These are phyloP conservation scores for Pestalotiopsis sp. DNA, from an alignment of 2,329 filamentous ascomycete genomes.

Conservation along the genomic window DNA sequence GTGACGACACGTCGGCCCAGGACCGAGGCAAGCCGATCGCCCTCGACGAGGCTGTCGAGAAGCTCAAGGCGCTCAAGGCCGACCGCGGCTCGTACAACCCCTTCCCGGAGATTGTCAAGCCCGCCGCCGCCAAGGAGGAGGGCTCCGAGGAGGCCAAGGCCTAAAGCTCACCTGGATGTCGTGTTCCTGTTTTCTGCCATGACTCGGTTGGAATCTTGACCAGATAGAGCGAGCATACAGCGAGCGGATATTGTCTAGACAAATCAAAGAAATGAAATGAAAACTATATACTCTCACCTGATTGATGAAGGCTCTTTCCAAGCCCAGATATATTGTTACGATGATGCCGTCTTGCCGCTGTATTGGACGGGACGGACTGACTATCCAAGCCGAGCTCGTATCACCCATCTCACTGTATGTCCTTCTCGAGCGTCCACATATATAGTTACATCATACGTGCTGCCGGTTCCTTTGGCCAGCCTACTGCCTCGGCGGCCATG, in stretches of 20 bases:
- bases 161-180: not conserved
- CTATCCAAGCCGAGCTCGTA: too few species aligned
- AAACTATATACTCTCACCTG: not conserved
- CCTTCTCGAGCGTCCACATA: too few species aligned
- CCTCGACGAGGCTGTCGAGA: constrained; percentile 59
- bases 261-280: not conserved
- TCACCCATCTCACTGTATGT: too few species aligned
- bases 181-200: not conserved
- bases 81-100: constrained; percentile 43
- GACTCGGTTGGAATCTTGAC: not conserved
- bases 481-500: too few species aligned
- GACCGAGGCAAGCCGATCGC: constrained; percentile 62
- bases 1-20: constrained; percentile 65
- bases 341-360: too few species aligned
- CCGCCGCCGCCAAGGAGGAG: constrained; percentile 14
- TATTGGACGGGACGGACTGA: too few species aligned
- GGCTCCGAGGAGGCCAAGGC: constrained; percentile 6
- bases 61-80: constrained; percentile 54
- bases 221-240: not conserved
- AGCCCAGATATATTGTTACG: too few species aligned
- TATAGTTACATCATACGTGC: too few species aligned
- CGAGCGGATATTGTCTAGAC: not conserved
- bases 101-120: constrained; percentile 31
- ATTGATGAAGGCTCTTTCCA: not conserved
- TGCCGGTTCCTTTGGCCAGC: too few species aligned